These are phyloP conservation scores for Candida mattraensis DNA, from an alignment of 805 yeast genomes.

Conservation along the genomic window DNA sequence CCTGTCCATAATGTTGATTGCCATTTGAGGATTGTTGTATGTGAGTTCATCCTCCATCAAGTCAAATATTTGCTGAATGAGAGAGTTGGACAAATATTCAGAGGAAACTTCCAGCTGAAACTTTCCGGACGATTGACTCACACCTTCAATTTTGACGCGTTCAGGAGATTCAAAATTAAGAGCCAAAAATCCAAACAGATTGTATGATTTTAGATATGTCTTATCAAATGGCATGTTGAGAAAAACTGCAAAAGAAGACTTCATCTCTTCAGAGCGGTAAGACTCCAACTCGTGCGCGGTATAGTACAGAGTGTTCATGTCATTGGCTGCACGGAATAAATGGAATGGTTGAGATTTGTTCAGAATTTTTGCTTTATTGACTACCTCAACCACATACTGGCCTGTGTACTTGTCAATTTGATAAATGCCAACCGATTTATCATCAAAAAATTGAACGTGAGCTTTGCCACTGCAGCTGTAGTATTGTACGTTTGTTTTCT, in stretches of 20 bases:
- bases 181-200: slow-evolving; percentile 25
- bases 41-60: slow-evolving; percentile 35
- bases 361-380: slow-evolving; percentile 69
- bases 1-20: slow-evolving; percentile 28
- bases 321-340: slow-evolving; percentile 55
- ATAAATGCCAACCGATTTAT: slow-evolving; percentile 24
- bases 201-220: slow-evolving; percentile 35
- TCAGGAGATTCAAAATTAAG: slow-evolving; percentile 23
- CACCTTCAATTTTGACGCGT: slow-evolving; percentile 27
- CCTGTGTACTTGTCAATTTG: slow-evolving; percentile 27
- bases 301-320: slow-evolving; percentile 44
- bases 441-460: slow-evolving; percentile 30
- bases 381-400: slow-evolving; percentile 49
- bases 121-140: slow-evolving; percentile 25
- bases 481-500: slow-evolving; percentile 51
- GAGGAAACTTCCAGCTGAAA: slow-evolving; percentile 27
- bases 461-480: slow-evolving; percentile 34
- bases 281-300: slow-evolving; percentile 65
- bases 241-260: slow-evolving; percentile 65
- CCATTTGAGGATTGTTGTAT: slow-evolving; percentile 34
- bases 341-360: slow-evolving; percentile 86
- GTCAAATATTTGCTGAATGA: slow-evolving; percentile 40
- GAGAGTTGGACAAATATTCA: slow-evolving; percentile 34
- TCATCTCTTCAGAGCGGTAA: slow-evolving; percentile 53
- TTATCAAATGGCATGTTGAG: slow-evolving; percentile 53